A percentile compares a stretch with the other conserved stretches of the same genome.
phyloP scores from a whole-genome alignment of 2,329 filamentous ascomycete species.

The Neonectria punicea region DNA sequence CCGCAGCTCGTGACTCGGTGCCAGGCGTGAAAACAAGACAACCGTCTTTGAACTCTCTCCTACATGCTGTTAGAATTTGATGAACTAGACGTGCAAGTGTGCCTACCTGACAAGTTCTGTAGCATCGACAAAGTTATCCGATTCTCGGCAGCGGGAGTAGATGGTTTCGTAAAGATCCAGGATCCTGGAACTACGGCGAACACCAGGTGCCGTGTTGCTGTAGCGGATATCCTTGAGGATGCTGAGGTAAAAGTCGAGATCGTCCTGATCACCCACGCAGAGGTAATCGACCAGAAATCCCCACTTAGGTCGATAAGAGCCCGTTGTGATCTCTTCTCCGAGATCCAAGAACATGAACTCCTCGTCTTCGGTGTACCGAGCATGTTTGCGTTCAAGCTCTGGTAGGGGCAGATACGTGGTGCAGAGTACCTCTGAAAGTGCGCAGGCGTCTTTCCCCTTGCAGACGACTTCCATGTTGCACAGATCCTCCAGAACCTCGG shows the following conservation, averaged over 20 bases:
- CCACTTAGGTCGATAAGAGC: constrained; percentile 29
- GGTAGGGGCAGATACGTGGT: constrained; percentile 31
- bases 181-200: constrained; percentile 14
- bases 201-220: constrained; percentile 10
- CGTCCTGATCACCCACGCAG: constrained; percentile 27
- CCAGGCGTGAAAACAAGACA: constrained; percentile 29
- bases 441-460: constrained; percentile 12
- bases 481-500: constrained; percentile 17
- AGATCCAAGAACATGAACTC: constrained; percentile 30
- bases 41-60: constrained; percentile 6
- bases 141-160: constrained; percentile 29
- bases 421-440: not conserved
- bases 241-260: constrained; percentile 31
- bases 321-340: constrained; percentile 20
- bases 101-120: constrained; percentile 23
- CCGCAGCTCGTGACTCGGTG: constrained; percentile 1
- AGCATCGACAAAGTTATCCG: constrained; percentile 16
- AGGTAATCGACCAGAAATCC: constrained; percentile 35
- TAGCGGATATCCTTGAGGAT: constrained; percentile 24
- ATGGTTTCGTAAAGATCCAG: constrained; percentile 36
- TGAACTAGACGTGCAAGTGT: accelerated
- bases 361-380: constrained; percentile 30
- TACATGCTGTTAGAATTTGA: not conserved
- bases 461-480: constrained; percentile 25
- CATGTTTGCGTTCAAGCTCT: constrained; percentile 30